Evolutionary conservation across 208 protist species (phyloP).

Genomic region (Wallacemonas sp.): DNA sequence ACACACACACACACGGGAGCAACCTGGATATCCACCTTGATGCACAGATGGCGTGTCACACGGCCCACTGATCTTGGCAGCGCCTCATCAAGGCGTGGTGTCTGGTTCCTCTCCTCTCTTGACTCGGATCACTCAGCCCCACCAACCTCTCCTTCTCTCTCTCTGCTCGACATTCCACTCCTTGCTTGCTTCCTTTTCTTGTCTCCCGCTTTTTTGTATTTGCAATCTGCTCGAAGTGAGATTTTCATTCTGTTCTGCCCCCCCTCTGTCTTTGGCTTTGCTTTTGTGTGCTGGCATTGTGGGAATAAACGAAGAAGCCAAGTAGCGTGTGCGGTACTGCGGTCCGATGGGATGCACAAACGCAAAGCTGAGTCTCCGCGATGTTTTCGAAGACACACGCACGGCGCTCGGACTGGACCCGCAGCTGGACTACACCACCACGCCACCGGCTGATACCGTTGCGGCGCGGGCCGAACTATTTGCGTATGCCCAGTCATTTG

Average conservation of each 20-base stretch:
- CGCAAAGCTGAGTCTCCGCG: background rate
- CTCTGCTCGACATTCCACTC: background rate
- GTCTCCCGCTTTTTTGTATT: background rate
- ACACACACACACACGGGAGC: no score
- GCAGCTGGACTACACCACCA: background rate
- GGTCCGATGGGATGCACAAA: conserved; percentile 10
- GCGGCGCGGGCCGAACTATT: background rate
- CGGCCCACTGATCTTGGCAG: no score
- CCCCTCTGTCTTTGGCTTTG: background rate
- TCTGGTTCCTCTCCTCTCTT: background rate
- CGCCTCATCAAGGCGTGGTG: no score
- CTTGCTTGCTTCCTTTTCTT: background rate
- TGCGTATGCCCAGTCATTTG: background rate
- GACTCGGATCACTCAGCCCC: background rate
- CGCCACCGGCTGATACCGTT: background rate
- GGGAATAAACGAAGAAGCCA: background rate
- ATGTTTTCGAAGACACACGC: background rate
- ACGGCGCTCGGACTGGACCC: background rate
- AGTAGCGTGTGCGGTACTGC: background rate
- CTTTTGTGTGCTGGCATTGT: background rate
- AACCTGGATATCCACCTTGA: no score
- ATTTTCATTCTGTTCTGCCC: background rate
- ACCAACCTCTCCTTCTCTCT: background rate
- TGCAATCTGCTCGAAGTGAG: background rate
- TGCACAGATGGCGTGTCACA: no score